Evolutionary conservation across 2,329 filamentous ascomycete species (phyloP), one percentile per base, ranked within the genome.

Genomic region (Sporothrix dimorphospora): DNA sequence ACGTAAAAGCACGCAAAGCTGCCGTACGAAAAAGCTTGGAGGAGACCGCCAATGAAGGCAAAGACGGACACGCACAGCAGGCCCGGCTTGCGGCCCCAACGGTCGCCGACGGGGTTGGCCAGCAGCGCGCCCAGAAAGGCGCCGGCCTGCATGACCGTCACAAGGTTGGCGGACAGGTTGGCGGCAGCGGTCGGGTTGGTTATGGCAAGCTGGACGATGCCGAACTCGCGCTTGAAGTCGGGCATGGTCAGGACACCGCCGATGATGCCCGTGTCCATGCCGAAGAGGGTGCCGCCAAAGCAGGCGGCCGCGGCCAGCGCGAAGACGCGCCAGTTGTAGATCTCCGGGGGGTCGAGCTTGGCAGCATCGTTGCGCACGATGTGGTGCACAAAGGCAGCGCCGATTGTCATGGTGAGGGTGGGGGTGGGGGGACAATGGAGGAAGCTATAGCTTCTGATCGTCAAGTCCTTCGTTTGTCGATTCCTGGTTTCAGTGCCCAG

Each of bases 261-360:
- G 24, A 78, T 78, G 71, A 77, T 75, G 16, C 76, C 76, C 27
- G 76, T 78, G 63, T 78, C 77, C 73, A 77, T 76, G 57, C 77
- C 77, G 57, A 78, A 78, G 42, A 77, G 75, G 11, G 75, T 77
- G 53, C 75, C 76, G 38, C 73, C 72, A 57, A 76, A 75, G 73
- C 81, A 78, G 24, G 74, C 74, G 34, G 89, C 90, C 72, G 85
- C 87, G 21, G 90, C 89, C 72, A 92, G 81, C 67, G 86, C 82
- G 74, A 90, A 90, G 4, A 90, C 88, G 69, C 89, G 85, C 89
- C 89, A 91, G 77, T 89, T 89, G 81, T 92, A 92, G 71, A 92
- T 88, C 78, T 92, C 88, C 8, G 86, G 85, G 16, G 90, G 90
- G 76, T 92, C 90, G 59, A 82, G 81, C 78, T 84, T 88, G 82